Evolutionary conservation across 2,329 filamentous ascomycete genomes (phyloP).

Genomic region (Triangularia verruculosa): DNA sequence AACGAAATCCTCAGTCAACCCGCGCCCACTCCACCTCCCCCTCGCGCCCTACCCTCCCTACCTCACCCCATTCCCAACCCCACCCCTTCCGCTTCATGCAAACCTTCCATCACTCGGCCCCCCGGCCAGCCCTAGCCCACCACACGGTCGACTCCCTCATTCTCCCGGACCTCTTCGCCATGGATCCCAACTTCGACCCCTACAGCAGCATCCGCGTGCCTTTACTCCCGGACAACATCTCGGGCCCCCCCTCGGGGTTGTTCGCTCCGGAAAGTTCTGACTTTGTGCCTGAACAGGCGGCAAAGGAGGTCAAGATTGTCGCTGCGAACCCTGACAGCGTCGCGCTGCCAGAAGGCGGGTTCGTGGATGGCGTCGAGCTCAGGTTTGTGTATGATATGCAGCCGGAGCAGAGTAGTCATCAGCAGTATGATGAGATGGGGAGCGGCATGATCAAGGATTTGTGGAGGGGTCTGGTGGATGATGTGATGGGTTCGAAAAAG

Average conservation of each 20-base stretch:
- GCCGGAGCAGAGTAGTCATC: conserved; percentile 15
- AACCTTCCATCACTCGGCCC: conserved; percentile 53
- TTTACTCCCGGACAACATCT: conserved; percentile 56
- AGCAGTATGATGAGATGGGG: conserved; percentile 31
- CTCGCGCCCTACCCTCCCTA: conserved; percentile 43
- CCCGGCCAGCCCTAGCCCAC: conserved; percentile 34
- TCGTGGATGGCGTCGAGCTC: conserved; percentile 54
- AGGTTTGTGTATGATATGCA: conserved; percentile 46
- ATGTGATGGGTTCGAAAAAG: conserved; percentile 35
- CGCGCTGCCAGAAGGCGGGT: conserved; percentile 57
- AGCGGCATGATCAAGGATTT: conserved; percentile 52
- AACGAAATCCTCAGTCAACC: conserved; percentile 5
- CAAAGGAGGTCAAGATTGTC: conserved; percentile 49
- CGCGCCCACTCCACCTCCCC: conserved; percentile 42
- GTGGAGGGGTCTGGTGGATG: conserved; percentile 56
- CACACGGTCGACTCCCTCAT: conserved; percentile 51
- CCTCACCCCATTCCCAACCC: conserved; percentile 32
- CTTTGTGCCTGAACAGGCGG: conserved; percentile 17
- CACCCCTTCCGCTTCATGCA: conserved; percentile 60
- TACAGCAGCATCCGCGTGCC: conserved; percentile 52
- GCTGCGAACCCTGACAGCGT: conserved; percentile 55
- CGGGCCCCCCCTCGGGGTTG: conserved; percentile 35
- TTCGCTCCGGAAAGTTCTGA: conserved; percentile 40
- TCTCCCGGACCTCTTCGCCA: conserved; percentile 44
- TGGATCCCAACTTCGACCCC: conserved; percentile 32